These are phyloP conservation scores for Thielaviopsis ethacetica DNA, from an alignment of 2,329 filamentous ascomycete genomes.

Conservation along the genomic window DNA sequence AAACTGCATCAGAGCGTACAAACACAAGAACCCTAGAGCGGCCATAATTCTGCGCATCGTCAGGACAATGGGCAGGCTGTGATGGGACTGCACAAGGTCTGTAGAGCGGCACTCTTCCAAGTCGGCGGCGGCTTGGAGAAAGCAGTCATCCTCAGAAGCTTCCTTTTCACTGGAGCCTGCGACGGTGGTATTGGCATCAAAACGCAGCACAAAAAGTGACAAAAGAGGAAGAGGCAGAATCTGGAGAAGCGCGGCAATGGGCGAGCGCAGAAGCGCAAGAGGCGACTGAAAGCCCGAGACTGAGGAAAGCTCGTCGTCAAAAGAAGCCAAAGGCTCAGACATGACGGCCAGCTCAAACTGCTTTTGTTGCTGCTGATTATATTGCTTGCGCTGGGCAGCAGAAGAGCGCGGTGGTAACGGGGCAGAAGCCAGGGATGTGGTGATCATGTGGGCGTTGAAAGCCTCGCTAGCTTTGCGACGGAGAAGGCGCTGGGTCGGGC, in stretches of 20 bases:
- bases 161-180: background rate
- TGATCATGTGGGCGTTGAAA: constrained; percentile 11
- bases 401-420: constrained; percentile 3
- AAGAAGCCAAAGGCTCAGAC: constrained; percentile 5
- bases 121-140: constrained; percentile 9
- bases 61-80: constrained; percentile 4
- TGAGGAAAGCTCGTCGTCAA: background rate
- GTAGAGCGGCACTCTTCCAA: constrained; percentile 9
- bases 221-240: constrained; percentile 5
- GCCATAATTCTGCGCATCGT: constrained; percentile 10
- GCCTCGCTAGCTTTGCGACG: constrained; percentile 11
- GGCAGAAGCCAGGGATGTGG: constrained; percentile 6
- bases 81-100: background rate
- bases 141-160: constrained; percentile 1
- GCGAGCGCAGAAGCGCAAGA: constrained; percentile 1
- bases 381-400: background rate
- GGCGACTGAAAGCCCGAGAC: background rate
- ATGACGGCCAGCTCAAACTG: background rate
- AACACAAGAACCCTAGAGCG: constrained; percentile 9
- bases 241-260: constrained; percentile 1
- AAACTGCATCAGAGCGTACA: constrained; percentile 12
- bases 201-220: constrained; percentile 5
- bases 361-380: background rate
- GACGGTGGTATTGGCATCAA: background rate
- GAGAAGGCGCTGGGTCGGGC: constrained; percentile 10